Conservation (phyloP, 2,329 filamentous ascomycete species). For the Chalaropsis ovoidea region DNA sequence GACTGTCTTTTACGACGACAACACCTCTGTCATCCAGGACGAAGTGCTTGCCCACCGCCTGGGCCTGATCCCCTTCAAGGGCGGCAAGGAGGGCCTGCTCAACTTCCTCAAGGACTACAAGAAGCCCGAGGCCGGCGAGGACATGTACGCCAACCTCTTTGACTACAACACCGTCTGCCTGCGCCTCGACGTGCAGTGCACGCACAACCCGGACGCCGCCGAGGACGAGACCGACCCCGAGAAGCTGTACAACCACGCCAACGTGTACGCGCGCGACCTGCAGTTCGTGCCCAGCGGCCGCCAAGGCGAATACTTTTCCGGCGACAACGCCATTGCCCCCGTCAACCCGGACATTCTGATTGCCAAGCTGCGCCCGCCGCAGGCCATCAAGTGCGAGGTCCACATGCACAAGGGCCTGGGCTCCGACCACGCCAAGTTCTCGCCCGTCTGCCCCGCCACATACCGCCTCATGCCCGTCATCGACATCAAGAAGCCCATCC, state of each 20-base stretch:
- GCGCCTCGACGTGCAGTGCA: conserved; percentile 67
- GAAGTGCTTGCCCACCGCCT: conserved; percentile 87
- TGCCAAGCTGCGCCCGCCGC: conserved; percentile 84
- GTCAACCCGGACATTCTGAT: conserved; percentile 89
- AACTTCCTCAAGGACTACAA: conserved; percentile 74
- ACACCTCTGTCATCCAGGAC: conserved; percentile 95
- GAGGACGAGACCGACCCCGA: conserved; percentile 67
- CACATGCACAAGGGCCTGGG: conserved; percentile 94
- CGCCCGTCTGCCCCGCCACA: conserved; percentile 84
- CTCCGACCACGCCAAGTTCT: conserved; percentile 93
- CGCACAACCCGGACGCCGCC: conserved; percentile 61
- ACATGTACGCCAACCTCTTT: conserved; percentile 48
- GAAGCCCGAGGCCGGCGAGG: conserved; percentile 55
- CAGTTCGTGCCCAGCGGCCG: conserved; percentile 65
- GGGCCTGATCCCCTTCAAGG: conserved; percentile 81
- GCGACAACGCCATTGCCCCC: conserved; percentile 58
- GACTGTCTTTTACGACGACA: conserved; percentile 85
- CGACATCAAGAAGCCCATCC: conserved; percentile 68
- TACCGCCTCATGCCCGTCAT: conserved; percentile 89
- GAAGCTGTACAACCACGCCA: conserved; percentile 76
- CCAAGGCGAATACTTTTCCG: conserved; percentile 59
- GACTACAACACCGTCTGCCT: conserved; percentile 86
- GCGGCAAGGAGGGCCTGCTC: conserved; percentile 61
- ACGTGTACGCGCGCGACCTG: conserved; percentile 70
- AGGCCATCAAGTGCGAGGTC: conserved; percentile 75